phyloP scores from a whole-genome alignment of 169 alveolate species.

The Toxoplasma gondii region DNA sequence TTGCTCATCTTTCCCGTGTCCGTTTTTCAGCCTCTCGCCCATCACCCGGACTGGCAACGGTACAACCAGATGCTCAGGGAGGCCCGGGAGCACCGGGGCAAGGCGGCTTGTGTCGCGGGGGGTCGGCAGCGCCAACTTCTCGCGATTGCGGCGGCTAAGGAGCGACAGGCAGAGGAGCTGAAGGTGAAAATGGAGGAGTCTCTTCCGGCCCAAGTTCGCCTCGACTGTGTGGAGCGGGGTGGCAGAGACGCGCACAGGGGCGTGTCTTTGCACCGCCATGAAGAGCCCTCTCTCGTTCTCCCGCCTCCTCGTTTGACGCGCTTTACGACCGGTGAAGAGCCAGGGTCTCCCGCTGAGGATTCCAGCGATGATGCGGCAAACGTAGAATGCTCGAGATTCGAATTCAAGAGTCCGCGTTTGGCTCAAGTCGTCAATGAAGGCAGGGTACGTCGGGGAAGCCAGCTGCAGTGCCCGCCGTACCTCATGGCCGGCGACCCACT shows the following conservation, averaged over 20 bases:
- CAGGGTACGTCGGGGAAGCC: not conserved
- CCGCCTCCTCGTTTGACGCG: constrained; percentile 10
- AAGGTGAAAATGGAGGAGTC: not conserved
- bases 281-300: not conserved
- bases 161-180: constrained; percentile 3
- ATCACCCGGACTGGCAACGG: constrained; percentile 7
- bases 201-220: not conserved
- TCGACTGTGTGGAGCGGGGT: no score
- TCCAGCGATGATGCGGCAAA: no score
- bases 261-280: not conserved
- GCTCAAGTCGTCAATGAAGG: not conserved
- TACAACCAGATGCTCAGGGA: constrained; percentile 7
- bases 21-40: not conserved
- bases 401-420: no score
- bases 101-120: constrained; percentile 53
- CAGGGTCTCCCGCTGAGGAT: no score
- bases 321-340: not conserved
- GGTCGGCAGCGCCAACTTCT: constrained; percentile 53
- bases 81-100: constrained; percentile 24
- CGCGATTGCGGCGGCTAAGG: constrained; percentile 49
- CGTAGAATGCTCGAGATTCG: no score
- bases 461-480: not conserved
- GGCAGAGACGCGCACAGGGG: not conserved
- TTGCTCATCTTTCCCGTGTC: not conserved
- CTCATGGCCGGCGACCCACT: not conserved